Percentiles rank a stretch among this genome's conserved stretches.
Evolutionary conservation across 257 asterid genomes (phyloP).

Genomic region (Ballota nigra): DNA sequence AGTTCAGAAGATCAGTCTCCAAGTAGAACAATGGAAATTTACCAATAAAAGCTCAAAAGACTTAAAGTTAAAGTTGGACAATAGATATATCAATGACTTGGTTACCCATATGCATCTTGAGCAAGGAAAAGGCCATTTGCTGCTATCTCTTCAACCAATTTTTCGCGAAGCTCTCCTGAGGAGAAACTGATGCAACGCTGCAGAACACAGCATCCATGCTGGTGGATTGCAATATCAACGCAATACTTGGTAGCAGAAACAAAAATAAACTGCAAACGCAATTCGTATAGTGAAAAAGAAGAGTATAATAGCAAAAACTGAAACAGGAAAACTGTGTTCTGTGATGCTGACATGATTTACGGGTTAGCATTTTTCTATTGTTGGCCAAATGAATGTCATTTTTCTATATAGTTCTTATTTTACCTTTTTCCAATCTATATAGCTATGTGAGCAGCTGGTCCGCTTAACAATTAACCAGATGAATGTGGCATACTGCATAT

Average conservation of each 20-base stretch:
- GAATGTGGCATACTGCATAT: too few relatives aligned
- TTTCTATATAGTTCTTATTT: background rate
- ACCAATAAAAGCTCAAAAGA: slow-evolving; percentile 10
- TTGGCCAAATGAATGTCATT: background rate
- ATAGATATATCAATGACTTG: background rate
- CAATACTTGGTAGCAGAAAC: slow-evolving; percentile 84
- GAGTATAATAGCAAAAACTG: background rate
- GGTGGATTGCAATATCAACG: slow-evolving; percentile 87
- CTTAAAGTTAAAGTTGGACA: background rate
- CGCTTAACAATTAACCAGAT: too few relatives aligned
- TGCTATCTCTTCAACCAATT: slow-evolving; percentile 62
- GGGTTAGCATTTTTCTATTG: background rate
- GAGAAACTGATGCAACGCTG: slow-evolving; percentile 84
- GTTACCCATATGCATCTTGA: slow-evolving; percentile 96
- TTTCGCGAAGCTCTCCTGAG: slow-evolving; percentile 64
- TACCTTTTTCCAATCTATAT: background rate
- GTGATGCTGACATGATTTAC: background rate
- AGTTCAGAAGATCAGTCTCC: slow-evolving; percentile 1
- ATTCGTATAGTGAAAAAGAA: slow-evolving; percentile 10
- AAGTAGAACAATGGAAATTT: background rate
- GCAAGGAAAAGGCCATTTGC: slow-evolving; percentile 77
- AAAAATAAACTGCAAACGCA: slow-evolving; percentile 71
- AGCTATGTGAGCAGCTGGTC: background rate
- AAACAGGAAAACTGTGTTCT: slow-evolving; percentile 10
- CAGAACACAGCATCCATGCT: slow-evolving; percentile 92